Evolutionary conservation across 208 protist genomes (phyloP).

Genomic region (Angomonas desouzai): DNA sequence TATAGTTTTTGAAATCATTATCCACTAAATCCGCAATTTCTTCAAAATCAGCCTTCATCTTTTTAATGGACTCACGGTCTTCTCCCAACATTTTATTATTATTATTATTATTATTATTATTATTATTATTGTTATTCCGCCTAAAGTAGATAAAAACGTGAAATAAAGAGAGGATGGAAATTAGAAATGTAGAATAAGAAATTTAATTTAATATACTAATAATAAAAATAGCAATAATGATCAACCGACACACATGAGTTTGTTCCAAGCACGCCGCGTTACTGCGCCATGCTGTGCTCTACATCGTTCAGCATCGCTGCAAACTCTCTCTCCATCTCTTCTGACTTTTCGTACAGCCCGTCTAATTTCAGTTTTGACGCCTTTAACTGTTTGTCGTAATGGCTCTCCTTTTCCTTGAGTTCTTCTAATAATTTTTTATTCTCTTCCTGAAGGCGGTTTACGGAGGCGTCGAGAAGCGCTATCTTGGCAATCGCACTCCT

Average conservation of each 20-base stretch:
- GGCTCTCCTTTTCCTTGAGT: constrained; percentile 37
- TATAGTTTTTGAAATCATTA: constrained; percentile 57
- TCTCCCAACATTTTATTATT: constrained; percentile 59
- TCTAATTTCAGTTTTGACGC: constrained; percentile 52
- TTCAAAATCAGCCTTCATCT: constrained; percentile 87
- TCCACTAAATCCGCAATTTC: constrained; percentile 58
- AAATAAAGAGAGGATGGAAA: neutral
- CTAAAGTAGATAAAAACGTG: neutral
- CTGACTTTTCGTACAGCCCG: constrained; percentile 41
- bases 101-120: neutral
- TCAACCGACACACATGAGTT: neutral
- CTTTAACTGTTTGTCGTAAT: constrained; percentile 65
- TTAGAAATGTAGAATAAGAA: neutral
- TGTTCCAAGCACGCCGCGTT: constrained; percentile 1
- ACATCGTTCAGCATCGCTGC: constrained; percentile 58
- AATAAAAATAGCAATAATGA: neutral
- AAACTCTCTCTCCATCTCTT: constrained; percentile 88
- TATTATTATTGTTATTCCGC: too few relatives aligned
- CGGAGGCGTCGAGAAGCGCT: constrained; percentile 39
- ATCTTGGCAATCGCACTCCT: constrained; percentile 48
- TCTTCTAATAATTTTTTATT: constrained; percentile 49
- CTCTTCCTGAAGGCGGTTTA: constrained; percentile 61
- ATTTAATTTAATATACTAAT: neutral
- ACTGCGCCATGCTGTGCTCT: constrained; percentile 33
- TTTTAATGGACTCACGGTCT: constrained; percentile 70